Base-by-base conservation (phyloP, 352 stramenopile genomes). In the Globisporangium radiosum region DNA sequence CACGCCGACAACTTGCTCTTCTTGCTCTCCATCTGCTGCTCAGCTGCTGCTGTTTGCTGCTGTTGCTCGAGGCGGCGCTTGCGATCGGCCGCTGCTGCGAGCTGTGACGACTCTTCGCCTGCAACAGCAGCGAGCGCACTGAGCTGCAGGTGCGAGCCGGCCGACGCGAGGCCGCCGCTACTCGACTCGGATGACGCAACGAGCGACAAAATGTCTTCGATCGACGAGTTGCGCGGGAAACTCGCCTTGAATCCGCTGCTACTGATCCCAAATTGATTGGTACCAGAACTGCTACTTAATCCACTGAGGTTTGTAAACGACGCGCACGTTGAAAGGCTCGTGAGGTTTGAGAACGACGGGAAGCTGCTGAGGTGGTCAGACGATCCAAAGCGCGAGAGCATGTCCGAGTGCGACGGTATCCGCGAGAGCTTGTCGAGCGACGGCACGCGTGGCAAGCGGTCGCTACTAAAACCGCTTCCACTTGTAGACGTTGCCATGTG, bases 181-280 rank as follows among this genome's bases (percentile, higher is more conserved):
- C 71, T 74, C n/a, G 71, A 78, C 66, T 92, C 81, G 3, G 81
- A 92, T 40, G 80, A 89, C 17, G 84, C 84, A 47, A 94, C 82
- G 1, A 94, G 71, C 56, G 85, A 94, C 52, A 94, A 59, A 65
- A 94, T 94, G 57, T 94, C 85, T 59, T 94, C 85, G 47, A 94
- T 91, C 13, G 85, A 94, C 19, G 85, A 94, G 65, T 93, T 93
- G 38, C 83, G 83, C 14, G 83, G 83, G 54, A 93, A 90, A 5
- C 68, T 61, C 48, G 74, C 76, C 53, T 76, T 82, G 60, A 73
- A 73, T 4, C 53, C 56, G 9, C 68, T 62, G 51, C 68, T 68
- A 7, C 54, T 36, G 7, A 44, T 44, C 40, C 40, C 40, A 13
- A 8, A 8, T 14, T 13, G 7, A 1, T 14, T 14, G 25, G n/a